Conservation (phyloP, 2,329 filamentous ascomycete species). For the Coniochaeta pulveracea region DNA sequence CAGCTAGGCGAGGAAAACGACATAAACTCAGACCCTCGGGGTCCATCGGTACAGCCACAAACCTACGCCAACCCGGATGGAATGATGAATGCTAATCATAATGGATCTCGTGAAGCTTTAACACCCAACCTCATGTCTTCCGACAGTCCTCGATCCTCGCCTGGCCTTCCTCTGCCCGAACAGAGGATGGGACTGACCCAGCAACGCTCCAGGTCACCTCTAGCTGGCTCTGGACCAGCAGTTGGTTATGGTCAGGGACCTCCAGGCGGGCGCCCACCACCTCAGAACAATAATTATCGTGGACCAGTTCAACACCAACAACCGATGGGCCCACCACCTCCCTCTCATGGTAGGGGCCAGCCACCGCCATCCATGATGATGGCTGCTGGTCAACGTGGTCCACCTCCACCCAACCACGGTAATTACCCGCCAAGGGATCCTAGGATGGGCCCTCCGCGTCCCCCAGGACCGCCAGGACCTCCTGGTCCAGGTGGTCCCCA, state of each 20-base stretch:
- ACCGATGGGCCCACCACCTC: constrained; percentile 2
- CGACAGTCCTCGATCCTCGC: constrained; percentile 18
- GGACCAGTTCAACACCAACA: constrained; percentile 6
- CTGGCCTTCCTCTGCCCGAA: constrained; percentile 28
- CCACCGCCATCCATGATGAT: background rate
- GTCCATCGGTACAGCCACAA: constrained; percentile 39
- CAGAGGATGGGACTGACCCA: constrained; percentile 26
- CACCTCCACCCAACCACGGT: background rate
- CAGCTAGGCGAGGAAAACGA: constrained; percentile 18
- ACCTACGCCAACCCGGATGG: constrained; percentile 32
- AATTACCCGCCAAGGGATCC: constrained; percentile 3
- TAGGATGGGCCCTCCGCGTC: constrained; percentile 9
- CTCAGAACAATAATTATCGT: constrained; percentile 12
- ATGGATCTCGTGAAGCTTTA: constrained; percentile 42
- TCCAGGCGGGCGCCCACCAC: constrained; percentile 18
- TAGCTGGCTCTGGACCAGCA: constrained; percentile 21
- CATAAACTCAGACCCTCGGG: constrained; percentile 22
- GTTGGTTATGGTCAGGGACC: constrained; percentile 18
- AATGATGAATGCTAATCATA: constrained; percentile 42
- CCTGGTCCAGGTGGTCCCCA: constrained; percentile 1
- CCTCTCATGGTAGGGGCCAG: background rate
- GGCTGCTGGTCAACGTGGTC: constrained; percentile 1
- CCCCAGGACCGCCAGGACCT: too few relatives aligned
- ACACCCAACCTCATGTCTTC: constrained; percentile 24
- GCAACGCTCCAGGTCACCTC: constrained; percentile 32